These are phyloP conservation scores for Monosporascus sp. DNA, from an alignment of 2,329 filamentous ascomycete genomes.

Conservation along the genomic window DNA sequence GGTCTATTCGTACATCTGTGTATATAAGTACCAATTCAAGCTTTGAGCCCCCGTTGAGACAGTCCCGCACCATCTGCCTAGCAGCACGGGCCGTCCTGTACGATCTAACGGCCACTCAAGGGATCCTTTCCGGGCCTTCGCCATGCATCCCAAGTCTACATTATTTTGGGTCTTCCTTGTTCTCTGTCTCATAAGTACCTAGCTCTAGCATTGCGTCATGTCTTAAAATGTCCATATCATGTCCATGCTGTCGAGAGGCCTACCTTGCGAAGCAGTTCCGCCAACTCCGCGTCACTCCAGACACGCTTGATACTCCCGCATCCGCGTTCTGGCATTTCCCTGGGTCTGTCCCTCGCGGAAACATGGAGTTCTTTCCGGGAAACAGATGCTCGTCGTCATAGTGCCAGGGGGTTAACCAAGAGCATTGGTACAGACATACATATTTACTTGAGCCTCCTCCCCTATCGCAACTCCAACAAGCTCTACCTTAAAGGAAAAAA, in stretches of 20 bases:
- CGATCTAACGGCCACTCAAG: background rate
- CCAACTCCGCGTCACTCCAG: too few species aligned
- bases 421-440: background rate
- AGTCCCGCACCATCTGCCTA: background rate
- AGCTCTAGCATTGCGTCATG: too few species aligned
- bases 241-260: too few species aligned
- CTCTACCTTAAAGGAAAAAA: background rate
- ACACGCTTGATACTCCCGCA: background rate
- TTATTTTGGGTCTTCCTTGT: too few species aligned
- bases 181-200: too few species aligned
- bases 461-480: background rate
- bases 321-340: background rate
- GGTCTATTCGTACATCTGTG: background rate
- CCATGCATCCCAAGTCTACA: too few species aligned
- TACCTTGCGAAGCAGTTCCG: too few species aligned
- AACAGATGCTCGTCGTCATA: constrained; percentile 5
- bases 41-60: background rate
- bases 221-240: too few species aligned
- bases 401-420: background rate
- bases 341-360: background rate
- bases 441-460: background rate
- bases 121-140: too few species aligned
- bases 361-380: background rate
- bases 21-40: background rate
- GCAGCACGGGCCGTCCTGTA: background rate